phyloP scores from a whole-genome alignment of 2,329 filamentous ascomycete genomes.

The Ilyonectria destructans region DNA sequence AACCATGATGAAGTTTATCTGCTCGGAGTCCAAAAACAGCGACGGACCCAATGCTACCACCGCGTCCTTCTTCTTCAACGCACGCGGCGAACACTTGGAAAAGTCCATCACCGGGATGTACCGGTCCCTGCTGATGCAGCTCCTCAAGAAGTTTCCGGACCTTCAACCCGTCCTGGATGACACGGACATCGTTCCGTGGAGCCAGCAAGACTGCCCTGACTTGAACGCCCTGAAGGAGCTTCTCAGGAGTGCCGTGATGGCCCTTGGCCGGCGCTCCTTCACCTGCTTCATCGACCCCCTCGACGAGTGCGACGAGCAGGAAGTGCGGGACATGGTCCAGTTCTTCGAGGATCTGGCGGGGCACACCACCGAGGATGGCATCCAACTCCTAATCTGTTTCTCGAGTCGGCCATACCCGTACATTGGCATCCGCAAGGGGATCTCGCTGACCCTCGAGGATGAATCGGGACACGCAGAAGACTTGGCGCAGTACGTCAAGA shows the following conservation, averaged over 20 bases:
- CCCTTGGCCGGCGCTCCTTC: slow-evolving; percentile 26
- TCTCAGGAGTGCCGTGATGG: slow-evolving; percentile 41
- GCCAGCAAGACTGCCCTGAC: slow-evolving; percentile 25
- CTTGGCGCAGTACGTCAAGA: slow-evolving; percentile 52
- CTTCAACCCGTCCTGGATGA: too few relatives aligned
- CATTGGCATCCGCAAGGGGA: slow-evolving; percentile 52
- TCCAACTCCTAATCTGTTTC: slow-evolving; percentile 58
- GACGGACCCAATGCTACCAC: too few relatives aligned
- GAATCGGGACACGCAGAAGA: slow-evolving; percentile 56
- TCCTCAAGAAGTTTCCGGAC: too few relatives aligned
- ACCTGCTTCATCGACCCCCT: slow-evolving; percentile 57
- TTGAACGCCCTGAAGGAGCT: slow-evolving; percentile 42
- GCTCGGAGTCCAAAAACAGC: too few relatives aligned
- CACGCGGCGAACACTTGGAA: too few relatives aligned
- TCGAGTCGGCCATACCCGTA: slow-evolving; percentile 64
- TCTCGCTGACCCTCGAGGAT: slow-evolving; percentile 54
- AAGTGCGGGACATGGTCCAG: slow-evolving; percentile 60
- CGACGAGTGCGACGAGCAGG: slow-evolving; percentile 64
- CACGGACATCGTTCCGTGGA: too few relatives aligned
- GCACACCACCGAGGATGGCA: slow-evolving; percentile 34
- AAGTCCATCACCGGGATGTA: too few relatives aligned
- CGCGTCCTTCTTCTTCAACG: too few relatives aligned
- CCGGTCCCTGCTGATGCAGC: too few relatives aligned
- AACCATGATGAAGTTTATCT: slow-evolving; percentile 61
- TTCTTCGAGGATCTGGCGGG: slow-evolving; percentile 60